Evolutionary conservation across 768 basidiomycete species (phyloP), one percentile per base, ranked within the genome.

Genomic region (Gloeophyllum trabeum): DNA sequence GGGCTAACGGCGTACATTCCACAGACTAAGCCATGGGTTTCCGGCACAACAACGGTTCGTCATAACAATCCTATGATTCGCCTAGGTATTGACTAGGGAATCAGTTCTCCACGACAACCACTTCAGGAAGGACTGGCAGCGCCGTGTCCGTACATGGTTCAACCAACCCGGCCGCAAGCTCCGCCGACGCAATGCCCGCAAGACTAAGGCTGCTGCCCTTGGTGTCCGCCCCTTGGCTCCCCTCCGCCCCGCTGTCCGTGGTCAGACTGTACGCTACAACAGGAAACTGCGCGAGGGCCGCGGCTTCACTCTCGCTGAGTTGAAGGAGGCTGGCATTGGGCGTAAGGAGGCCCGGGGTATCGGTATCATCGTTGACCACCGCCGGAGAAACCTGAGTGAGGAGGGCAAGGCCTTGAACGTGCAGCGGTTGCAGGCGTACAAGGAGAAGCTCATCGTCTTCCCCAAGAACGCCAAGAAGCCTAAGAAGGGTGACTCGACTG

Each of bases 41-140:
- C 61, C 69, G 64, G 51, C 74, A 80, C 68, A 85, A 84, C 67
- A 86, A 86, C 76, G 81, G 79, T 81, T 35, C 55, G 75, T 61
- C 36, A 16, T 23, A 36, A 26, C 38, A 14, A 19, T 39, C 14
- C 7, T 6, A 37, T 10, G 7, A 12, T 13, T 36, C 20, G 7
- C 43, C n/a, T 28, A 46, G 19, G 38, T 21, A 26, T 50, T 35
- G 41, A 12, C 30, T 12, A 43, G 46, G 7, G 24, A 48, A 38
- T 45, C 37, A 86, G 88, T 87, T 70, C 87, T 94, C 64, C 91
- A 79, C 69, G 75, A 65, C 55, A 92, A 92, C 67, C 91, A 96
- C 64, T 92, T 92, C 78, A 88, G 80, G 73, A 98, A 98, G 81
- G 93, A 98, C 64, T 98, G 93, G 93, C 94, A 98, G 66, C 76